phyloP scores from a whole-genome alignment of 1,284 basidiomycete species.

The Cryptococcus sp. region DNA sequence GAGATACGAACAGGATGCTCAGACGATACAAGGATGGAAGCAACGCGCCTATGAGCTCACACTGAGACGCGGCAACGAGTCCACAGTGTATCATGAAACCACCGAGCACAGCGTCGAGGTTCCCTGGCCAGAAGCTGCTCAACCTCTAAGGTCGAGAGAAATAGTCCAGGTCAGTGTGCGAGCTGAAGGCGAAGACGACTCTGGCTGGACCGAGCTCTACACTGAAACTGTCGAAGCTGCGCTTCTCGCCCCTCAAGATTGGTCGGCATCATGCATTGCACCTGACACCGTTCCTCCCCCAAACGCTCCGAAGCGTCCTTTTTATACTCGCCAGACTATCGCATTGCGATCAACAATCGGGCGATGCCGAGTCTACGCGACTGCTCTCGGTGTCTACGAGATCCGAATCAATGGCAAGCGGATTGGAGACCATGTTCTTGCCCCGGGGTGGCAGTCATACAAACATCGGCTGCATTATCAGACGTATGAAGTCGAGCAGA shows the following conservation, averaged over 20 bases:
- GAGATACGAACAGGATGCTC: conserved; percentile 17
- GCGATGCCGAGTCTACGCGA: conserved; percentile 23
- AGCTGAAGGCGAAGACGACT: conserved; percentile 12
- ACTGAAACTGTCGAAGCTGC: conserved; percentile 21
- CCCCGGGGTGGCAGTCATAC: conserved; percentile 39
- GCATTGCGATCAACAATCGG: not conserved
- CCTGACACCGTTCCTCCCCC: not conserved
- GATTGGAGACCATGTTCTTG: conserved; percentile 29
- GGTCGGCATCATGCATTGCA: conserved; percentile 17
- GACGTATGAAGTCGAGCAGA: conserved; percentile 19
- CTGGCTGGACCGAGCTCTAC: conserved; percentile 9
- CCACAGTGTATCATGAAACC: conserved; percentile 9
- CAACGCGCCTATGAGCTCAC: conserved; percentile 26
- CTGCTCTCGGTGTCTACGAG: conserved; percentile 35
- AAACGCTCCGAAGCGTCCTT: conserved; percentile 20
- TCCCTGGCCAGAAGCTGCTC: conserved; percentile 19
- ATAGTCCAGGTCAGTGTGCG: conserved; percentile 16
- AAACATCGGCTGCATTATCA: conserved; percentile 33
- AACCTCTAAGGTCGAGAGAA: conserved; percentile 20
- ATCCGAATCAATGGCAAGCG: conserved; percentile 24
- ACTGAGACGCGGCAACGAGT: conserved; percentile 6
- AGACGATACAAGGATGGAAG: conserved; percentile 15
- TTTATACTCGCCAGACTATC: conserved; percentile 12
- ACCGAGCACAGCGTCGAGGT: conserved; percentile 17
- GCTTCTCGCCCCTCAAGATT: conserved; percentile 22